Evolutionary conservation across 1,284 basidiomycete genomes (phyloP), one percentile per base, ranked within the genome.

Genomic region (Abortiporus biennis): DNA sequence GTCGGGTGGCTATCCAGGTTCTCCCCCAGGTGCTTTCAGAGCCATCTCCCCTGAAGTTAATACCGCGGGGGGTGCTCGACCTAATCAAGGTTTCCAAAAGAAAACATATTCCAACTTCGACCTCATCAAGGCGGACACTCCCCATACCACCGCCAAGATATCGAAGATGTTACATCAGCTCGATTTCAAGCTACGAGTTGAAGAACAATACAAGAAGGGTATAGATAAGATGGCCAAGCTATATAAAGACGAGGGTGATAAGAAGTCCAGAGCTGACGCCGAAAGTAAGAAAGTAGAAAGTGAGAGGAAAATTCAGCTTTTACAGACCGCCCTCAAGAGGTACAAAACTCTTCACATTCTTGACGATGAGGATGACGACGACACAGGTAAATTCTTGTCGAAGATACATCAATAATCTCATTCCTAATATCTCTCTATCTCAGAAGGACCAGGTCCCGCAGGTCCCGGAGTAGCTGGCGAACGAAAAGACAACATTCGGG

Each of bases 191-290:
- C 84, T 98, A 40, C 92, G 95, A 65, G 91, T 99, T 53, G 96
- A 99, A 66, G 83, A 89, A 70, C 94, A 99, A 67, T 98, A 98
- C 74, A 96, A 96, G 72, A 80, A 85, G 58, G 96, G 96, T 36
- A 97, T 98, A 55, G 95, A 99, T 66, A 98, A 98, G 72, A 99
- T 99, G 94, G 90, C 89, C 27, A 89, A 85, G 59, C 71, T 95
- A 34, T 96, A 95, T 64, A 83, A 92, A 56, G 89, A 87, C 6
- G 95, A 98, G 56, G 94, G 94, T 38, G 95, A 99, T 68, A 94
- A 95, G 72, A 88, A 90, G 60, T 85, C 91, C 30, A 77, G 86
- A 54, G 79, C 78, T 23, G 95, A 99, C 60, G 93, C 95, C 1
- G 93, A 97, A 62, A 81, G 80, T 58, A 98, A 98, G 69, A 80